Base-by-base conservation (phyloP, 148 eudicot species). In the Talinum fruticosum region DNA sequence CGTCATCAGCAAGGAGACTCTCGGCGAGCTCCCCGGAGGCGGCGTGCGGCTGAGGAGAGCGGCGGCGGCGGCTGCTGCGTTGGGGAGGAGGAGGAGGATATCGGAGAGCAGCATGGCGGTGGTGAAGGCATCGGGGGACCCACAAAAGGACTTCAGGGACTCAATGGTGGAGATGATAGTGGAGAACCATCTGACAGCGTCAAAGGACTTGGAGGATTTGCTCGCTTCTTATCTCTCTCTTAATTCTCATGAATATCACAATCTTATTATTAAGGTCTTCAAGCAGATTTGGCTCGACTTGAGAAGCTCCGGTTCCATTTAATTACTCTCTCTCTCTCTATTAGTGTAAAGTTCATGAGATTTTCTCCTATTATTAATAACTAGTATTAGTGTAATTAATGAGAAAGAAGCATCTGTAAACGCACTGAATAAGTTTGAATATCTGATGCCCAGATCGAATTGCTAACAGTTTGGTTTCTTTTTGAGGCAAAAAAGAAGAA, bases 111-210 rank as follows among this genome's bases (percentile, higher is more conserved):
- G 88, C 26, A n/a, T n/a, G n/a, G 96, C 97, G 23, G 92, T 95
- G 57, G 96, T 95, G 84, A 95, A 95, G 78, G 70, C 91, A 0
- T 89, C 98, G 26, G 67, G 37, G 74, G 91, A 92, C 82, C 98
- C 98, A 3, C 85, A 84, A 2, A 84, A 66, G 49, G 98, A 95
- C 79, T 95, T 92, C 65, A 90, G 78, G 62, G 97, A 95, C 30
- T 95, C 98, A 44, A 95, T 92, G 97, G 90, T 92, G 85, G 97
- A 95, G 89, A 95, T 95, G 98, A 92, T 95, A 3, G 69, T 84
- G 32, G 86, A 90, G 81, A 92, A 92, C 41, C 85, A 92, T 74
- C 84, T 95, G 38, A 82, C 57, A 71, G 84, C 82, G 18, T 82
- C 97, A 0, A 90, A 88, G 30, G 98, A 95, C 64, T 85, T 95